Evolutionary conservation across 352 stramenopile genomes (phyloP).

Genomic region (Phytophthora pisi): DNA sequence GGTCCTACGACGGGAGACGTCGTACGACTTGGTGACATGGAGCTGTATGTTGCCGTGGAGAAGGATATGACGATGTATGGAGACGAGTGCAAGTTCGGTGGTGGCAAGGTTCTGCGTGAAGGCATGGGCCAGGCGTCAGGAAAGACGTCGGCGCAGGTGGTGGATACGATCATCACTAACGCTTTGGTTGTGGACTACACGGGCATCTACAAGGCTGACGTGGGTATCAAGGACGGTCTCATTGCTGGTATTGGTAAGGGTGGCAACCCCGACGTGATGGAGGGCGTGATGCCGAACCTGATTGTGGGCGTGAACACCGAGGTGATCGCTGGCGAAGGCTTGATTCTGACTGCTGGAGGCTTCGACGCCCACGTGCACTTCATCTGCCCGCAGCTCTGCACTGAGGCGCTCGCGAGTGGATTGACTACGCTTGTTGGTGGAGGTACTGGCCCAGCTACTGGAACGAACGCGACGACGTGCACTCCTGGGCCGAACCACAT

Average conservation of each 20-base stretch:
- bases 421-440: conserved; percentile 94
- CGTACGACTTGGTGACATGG: conserved; percentile 94
- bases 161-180: conserved; percentile 98
- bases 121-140: conserved; percentile 79
- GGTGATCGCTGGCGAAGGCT: conserved; percentile 95
- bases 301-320: conserved; percentile 93
- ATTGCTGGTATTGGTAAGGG: conserved; percentile 97
- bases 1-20: conserved; percentile 95
- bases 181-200: conserved; percentile 95
- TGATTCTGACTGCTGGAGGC: conserved; percentile 96
- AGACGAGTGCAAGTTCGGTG: conserved; percentile 95
- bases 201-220: conserved; percentile 96
- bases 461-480: conserved; percentile 97
- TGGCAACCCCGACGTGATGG: conserved; percentile 97
- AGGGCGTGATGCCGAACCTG: conserved; percentile 87
- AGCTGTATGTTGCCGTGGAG: conserved; percentile 92
- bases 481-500: conserved; percentile 94
- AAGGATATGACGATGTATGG: conserved; percentile 84
- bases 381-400: conserved; percentile 95
- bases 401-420: conserved; percentile 93
- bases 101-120: conserved; percentile 92
- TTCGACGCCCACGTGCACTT: conserved; percentile 98
- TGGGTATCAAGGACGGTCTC: conserved; percentile 93
- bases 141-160: conserved; percentile 46
- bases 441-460: conserved; percentile 91